phyloP scores from a whole-genome alignment of 2,329 filamentous ascomycete species.

The Diplocarpon mali region DNA sequence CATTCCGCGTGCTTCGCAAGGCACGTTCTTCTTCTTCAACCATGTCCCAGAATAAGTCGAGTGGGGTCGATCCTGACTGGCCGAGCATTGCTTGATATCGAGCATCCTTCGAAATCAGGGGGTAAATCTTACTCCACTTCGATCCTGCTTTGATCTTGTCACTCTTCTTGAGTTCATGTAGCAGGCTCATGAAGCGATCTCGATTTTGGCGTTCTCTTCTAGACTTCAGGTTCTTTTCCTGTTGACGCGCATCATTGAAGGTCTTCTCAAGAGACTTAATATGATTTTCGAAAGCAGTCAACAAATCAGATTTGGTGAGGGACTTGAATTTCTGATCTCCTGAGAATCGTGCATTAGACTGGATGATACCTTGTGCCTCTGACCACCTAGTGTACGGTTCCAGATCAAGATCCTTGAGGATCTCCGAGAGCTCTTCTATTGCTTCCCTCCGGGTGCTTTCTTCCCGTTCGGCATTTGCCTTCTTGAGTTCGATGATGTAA shows the following conservation, averaged over 20 bases:
- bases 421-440: conserved; percentile 68
- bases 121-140: conserved; percentile 78
- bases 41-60: conserved; percentile 93
- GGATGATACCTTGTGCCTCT: conserved; percentile 74
- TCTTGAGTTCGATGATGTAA: conserved; percentile 78
- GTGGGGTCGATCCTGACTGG: conserved; percentile 70
- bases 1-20: conserved; percentile 69
- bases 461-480: conserved; percentile 67
- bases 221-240: conserved; percentile 70
- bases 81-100: conserved; percentile 78
- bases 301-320: conserved; percentile 78
- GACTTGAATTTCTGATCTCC: conserved; percentile 75
- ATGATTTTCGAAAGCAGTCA: conserved; percentile 89
- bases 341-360: conserved; percentile 66
- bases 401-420: conserved; percentile 70
- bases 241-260: conserved; percentile 84
- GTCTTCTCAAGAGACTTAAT: conserved; percentile 84
- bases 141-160: conserved; percentile 81
- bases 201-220: conserved; percentile 78
- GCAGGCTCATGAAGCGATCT: conserved; percentile 65
- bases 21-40: conserved; percentile 87
- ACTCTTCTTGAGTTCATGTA: conserved; percentile 60
- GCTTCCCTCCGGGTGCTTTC: conserved; percentile 62
- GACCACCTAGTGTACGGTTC: conserved; percentile 94
- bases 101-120: conserved; percentile 65